Base-by-base conservation (phyloP, 352 stramenopile genomes). In the Hyaloperonospora brassicae region DNA sequence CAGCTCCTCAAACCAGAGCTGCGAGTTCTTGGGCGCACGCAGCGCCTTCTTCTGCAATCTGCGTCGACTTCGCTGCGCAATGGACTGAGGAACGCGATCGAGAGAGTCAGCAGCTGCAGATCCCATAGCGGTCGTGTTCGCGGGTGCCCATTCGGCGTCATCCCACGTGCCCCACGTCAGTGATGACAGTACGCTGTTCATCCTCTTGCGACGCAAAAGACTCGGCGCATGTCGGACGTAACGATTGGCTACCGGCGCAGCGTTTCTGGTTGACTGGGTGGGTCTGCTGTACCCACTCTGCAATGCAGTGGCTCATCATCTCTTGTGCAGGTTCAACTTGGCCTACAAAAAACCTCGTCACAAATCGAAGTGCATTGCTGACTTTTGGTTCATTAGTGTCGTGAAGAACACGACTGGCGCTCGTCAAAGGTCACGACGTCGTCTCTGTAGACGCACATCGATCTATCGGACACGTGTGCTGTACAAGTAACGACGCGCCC, bases 91-190 rank as follows among this genome's bases (percentile, higher is more conserved):
- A 0, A 14, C 24, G 0, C n/a, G 2, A 2, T 56, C 21, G 6
- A 5, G 42, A 9, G n/a, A 6, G 22, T 1, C n/a, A 35, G n/a
- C 12, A 27, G 41, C 2, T 25, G 11, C 2, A 22, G 23, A 17
- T 8, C 4, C 23, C 34, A 10, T 22, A 41, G 14, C 17, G 8
- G 7, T 22, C 24, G 8, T 31, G 21, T 38, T 39, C 5, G 17
- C 0, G 2, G 12, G 11, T 7, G 22, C 57, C 61, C 76, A 63
- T 21, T 60, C 46, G 34, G 55, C 41, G 65, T 67, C 67, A 59
- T 87, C 79, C 80, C 80, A 90, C 6, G 76, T 89, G 47, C 80
- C 78, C 80, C 80, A 90, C 27, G 80, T 90, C 51, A 83, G 61
- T 14, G 57, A 50, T n/a, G 80, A 55, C 47, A 90, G 62, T 42